Evolutionary conservation across 345 rosid genomes (phyloP).

Genomic region (Citrus australasica): DNA sequence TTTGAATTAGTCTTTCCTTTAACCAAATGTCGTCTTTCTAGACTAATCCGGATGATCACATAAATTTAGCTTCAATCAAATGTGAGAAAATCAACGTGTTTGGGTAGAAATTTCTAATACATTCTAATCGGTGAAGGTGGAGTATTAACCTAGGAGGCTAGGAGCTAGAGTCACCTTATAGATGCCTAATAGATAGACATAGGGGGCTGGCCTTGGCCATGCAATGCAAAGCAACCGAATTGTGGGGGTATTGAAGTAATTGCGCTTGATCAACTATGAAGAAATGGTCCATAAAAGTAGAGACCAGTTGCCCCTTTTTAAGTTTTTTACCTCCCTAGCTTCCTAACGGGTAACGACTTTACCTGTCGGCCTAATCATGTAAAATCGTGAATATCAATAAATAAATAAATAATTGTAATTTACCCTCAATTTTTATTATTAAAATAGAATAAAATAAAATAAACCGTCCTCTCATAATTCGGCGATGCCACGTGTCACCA

Average conservation of each 20-base stretch:
- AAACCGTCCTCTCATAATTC: not conserved
- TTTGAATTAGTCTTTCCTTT: no score
- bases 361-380: conserved; percentile 61
- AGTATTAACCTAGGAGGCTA: no score
- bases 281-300: conserved; percentile 40
- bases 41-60: not conserved
- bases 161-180: not conserved
- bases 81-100: no score
- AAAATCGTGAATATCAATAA: conserved; percentile 7
- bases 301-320: conserved; percentile 35
- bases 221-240: not conserved
- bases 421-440: no score
- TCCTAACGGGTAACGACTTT: conserved; percentile 55
- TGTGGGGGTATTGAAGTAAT: conserved; percentile 29
- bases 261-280: conserved; percentile 1
- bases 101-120: not conserved
- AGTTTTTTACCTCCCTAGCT: conserved; percentile 17
- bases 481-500: conserved; percentile 4
- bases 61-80: not conserved
- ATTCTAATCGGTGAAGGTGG: not conserved
- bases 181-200: not conserved
- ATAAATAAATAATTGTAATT: conserved; percentile 11
- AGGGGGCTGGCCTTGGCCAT: not conserved
- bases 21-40: no score
- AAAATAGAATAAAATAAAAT: not conserved